These are phyloP conservation scores for Globisporangium middletonii DNA, from an alignment of 352 stramenopile genomes.

Conservation along the genomic window DNA sequence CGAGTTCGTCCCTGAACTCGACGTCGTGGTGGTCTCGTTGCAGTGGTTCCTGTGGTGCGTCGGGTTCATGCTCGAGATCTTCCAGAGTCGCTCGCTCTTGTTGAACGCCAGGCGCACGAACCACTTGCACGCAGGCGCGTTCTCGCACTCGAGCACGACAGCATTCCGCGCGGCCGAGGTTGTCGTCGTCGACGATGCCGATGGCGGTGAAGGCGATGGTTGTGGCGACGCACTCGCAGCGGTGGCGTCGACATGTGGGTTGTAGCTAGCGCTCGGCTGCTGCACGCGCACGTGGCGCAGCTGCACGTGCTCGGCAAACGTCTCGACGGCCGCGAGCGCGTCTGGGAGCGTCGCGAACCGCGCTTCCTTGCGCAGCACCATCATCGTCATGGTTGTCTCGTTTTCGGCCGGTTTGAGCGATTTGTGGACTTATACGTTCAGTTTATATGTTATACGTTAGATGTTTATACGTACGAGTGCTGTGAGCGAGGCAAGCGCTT, in stretches of 20 bases:
- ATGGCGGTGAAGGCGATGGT: neutral
- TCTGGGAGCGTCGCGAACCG: slow-evolving; percentile 59
- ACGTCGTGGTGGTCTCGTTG: slow-evolving; percentile 9
- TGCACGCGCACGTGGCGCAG: slow-evolving; percentile 46
- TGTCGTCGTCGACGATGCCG: neutral
- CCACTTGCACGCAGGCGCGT: slow-evolving; percentile 66
- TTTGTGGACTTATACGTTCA: no score
- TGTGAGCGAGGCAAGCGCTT: no score
- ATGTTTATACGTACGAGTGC: no score
- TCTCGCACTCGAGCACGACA: slow-evolving; percentile 57
- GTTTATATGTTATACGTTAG: no score
- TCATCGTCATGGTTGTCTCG: neutral
- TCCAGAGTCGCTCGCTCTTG: slow-evolving; percentile 66
- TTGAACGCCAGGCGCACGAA: slow-evolving; percentile 59
- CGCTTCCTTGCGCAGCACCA: slow-evolving; percentile 44
- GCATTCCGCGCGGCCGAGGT: slow-evolving; percentile 19
- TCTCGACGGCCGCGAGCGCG: slow-evolving; percentile 53
- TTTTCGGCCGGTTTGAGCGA: neutral
- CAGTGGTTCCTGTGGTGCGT: slow-evolving; percentile 62
- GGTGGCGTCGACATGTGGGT: no score
- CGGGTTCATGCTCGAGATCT: slow-evolving; percentile 67
- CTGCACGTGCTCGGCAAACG: slow-evolving; percentile 50
- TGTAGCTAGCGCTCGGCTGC: slow-evolving; percentile 10
- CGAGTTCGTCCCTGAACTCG: no score
- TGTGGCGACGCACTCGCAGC: no score